Conservation (phyloP, 2,329 filamentous ascomycete genomes). For the Paecilomyces sp. region DNA sequence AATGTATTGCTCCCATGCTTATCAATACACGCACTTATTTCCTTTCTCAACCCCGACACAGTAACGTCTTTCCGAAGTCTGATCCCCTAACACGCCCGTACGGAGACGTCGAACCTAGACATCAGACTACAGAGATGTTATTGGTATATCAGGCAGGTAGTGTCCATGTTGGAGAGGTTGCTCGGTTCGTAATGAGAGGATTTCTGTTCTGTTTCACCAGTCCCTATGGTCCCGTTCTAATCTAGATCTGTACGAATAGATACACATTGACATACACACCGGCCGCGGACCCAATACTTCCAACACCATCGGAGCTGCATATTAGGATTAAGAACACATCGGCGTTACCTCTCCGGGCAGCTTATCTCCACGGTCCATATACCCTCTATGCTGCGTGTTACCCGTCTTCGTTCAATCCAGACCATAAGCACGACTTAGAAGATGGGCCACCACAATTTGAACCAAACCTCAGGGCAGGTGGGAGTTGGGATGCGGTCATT, state of each 20-base stretch:
- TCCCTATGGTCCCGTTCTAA: background rate
- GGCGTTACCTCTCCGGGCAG: conserved; percentile 81
- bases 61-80: conserved; percentile 17
- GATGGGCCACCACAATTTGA: conserved; percentile 87
- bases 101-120: conserved; percentile 13
- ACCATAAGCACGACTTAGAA: conserved; percentile 65
- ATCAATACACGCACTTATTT: conserved; percentile 36
- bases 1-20: conserved; percentile 29
- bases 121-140: conserved; percentile 56
- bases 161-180: conserved; percentile 89
- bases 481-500: conserved; percentile 73
- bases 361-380: conserved; percentile 94
- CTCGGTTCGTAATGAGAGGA: conserved; percentile 54
- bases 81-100: conserved; percentile 29
- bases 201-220: background rate
- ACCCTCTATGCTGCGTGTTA: conserved; percentile 82
- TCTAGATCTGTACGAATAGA: conserved; percentile 24
- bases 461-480: conserved; percentile 91
- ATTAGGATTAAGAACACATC: conserved; percentile 90
- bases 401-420: conserved; percentile 74
- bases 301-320: conserved; percentile 71
- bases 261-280: conserved; percentile 89
- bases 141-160: conserved; percentile 84
- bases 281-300: conserved; percentile 78
- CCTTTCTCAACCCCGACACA: conserved; percentile 27